These are phyloP conservation scores for Lactarius sp. DNA, from an alignment of 768 basidiomycete genomes.

Conservation along the genomic window DNA sequence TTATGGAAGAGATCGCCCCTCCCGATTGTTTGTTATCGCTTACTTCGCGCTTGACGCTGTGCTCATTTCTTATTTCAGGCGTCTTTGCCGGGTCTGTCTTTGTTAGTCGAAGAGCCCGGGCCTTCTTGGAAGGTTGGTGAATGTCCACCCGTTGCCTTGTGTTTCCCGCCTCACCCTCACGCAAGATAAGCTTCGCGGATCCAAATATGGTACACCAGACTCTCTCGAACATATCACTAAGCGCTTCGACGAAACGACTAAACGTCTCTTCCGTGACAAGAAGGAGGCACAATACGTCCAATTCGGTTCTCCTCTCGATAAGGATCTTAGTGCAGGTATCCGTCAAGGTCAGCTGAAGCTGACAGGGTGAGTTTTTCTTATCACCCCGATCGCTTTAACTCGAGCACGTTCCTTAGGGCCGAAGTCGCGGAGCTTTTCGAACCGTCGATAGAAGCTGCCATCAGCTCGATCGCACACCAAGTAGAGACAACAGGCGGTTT, in stretches of 20 bases:
- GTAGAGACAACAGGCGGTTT: constrained; percentile 62
- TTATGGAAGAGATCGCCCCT: constrained; percentile 79
- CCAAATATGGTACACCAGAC: constrained; percentile 67
- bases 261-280: constrained; percentile 67
- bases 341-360: constrained; percentile 67
- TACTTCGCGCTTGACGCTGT: not conserved
- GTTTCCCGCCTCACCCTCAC: constrained; percentile 6
- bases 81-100: constrained; percentile 82
- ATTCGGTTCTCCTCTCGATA: constrained; percentile 76
- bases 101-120: constrained; percentile 68
- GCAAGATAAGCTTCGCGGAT: constrained; percentile 65
- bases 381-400: not conserved
- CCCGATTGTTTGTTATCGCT: constrained; percentile 57
- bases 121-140: constrained; percentile 59
- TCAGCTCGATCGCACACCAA: constrained; percentile 63
- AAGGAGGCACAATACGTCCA: constrained; percentile 65
- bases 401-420: constrained; percentile 27
- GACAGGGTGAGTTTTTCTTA: constrained; percentile 46
- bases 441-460: constrained; percentile 70
- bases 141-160: not conserved
- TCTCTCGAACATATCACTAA: constrained; percentile 75
- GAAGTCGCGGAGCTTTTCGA: constrained; percentile 72
- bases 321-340: constrained; percentile 64
- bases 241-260: constrained; percentile 79
- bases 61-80: constrained; percentile 36